Percentiles rank a stretch among this genome's conserved stretches.
phyloP scores from a whole-genome alignment of 768 basidiomycete genomes.

The Stropharia rugosoannulata region DNA sequence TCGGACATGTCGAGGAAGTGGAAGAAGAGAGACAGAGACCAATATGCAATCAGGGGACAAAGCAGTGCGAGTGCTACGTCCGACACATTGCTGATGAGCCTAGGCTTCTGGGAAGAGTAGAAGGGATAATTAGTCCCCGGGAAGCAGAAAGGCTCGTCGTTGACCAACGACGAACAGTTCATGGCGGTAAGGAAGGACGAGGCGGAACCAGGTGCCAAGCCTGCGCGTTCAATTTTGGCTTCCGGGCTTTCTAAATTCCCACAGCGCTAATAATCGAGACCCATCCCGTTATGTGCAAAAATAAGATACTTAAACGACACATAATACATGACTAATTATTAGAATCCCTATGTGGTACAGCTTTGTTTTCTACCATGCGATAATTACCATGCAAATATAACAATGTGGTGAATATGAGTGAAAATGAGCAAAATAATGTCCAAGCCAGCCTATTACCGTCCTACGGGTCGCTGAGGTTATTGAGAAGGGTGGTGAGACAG shows the following conservation, averaged over 20 bases:
- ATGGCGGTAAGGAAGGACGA: slow-evolving; percentile 18
- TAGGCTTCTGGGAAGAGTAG: slow-evolving; percentile 48
- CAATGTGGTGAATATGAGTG: slow-evolving; percentile 28
- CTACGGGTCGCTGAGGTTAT: slow-evolving; percentile 80
- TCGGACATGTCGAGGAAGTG: slow-evolving; percentile 75
- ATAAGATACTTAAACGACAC: slow-evolving; percentile 12
- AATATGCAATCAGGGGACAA: slow-evolving; percentile 81
- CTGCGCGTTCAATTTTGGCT: not conserved
- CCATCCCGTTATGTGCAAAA: slow-evolving; percentile 5
- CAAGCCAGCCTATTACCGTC: slow-evolving; percentile 17
- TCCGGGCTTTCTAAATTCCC: not conserved
- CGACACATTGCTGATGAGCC: slow-evolving; percentile 54
- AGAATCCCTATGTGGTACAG: slow-evolving; percentile 28
- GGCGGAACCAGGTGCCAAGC: not conserved
- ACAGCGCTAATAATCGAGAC: not conserved
- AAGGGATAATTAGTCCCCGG: slow-evolving; percentile 41
- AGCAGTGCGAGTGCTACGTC: slow-evolving; percentile 74
- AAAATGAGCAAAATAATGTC: slow-evolving; percentile 25
- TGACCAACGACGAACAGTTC: slow-evolving; percentile 36
- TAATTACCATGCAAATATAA: slow-evolving; percentile 28
- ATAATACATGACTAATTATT: slow-evolving; percentile 24
- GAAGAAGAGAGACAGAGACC: slow-evolving; percentile 79
- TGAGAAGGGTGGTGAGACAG: slow-evolving; percentile 85
- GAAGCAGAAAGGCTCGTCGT: slow-evolving; percentile 38
- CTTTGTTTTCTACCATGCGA: slow-evolving; percentile 30